phyloP scores from a whole-genome alignment of 2,329 filamentous ascomycete species.

The Didymella lethalis region DNA sequence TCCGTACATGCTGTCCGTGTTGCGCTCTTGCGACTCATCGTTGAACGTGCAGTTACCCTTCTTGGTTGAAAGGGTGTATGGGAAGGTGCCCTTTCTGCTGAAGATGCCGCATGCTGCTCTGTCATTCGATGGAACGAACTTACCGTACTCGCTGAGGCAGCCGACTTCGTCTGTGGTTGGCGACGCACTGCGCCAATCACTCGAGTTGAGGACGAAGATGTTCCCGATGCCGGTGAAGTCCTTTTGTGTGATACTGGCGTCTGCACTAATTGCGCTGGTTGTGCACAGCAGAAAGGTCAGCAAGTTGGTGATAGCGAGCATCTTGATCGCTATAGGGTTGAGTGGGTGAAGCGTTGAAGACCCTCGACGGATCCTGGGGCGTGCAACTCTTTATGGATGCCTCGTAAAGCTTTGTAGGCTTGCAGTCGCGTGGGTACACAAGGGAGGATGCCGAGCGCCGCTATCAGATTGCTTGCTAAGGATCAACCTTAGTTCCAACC shows the following conservation, averaged over 20 bases:
- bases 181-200: conserved; percentile 35
- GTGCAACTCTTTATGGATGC: conserved; percentile 2
- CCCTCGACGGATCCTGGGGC: background rate
- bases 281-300: conserved; percentile 19
- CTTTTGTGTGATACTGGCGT: conserved; percentile 32
- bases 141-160: conserved; percentile 38
- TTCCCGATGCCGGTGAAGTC: conserved; percentile 43
- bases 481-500: conserved; percentile 1
- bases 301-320: conserved; percentile 21
- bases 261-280: conserved; percentile 22
- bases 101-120: conserved; percentile 39
- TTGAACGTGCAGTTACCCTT: conserved; percentile 46
- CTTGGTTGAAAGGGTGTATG: conserved; percentile 39
- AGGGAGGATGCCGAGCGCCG: conserved; percentile 9
- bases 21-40: conserved; percentile 36
- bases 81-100: conserved; percentile 29
- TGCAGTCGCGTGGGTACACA: conserved; percentile 5
- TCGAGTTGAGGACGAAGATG: conserved; percentile 42
- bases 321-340: background rate
- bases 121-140: conserved; percentile 26
- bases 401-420: conserved; percentile 5
- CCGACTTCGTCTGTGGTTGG: conserved; percentile 37
- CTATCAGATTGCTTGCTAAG: conserved; percentile 12
- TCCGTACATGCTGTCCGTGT: conserved; percentile 44
- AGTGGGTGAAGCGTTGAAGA: background rate